These are phyloP conservation scores for Leccinum variicolor DNA, from an alignment of 768 basidiomycete species.

Conservation along the genomic window DNA sequence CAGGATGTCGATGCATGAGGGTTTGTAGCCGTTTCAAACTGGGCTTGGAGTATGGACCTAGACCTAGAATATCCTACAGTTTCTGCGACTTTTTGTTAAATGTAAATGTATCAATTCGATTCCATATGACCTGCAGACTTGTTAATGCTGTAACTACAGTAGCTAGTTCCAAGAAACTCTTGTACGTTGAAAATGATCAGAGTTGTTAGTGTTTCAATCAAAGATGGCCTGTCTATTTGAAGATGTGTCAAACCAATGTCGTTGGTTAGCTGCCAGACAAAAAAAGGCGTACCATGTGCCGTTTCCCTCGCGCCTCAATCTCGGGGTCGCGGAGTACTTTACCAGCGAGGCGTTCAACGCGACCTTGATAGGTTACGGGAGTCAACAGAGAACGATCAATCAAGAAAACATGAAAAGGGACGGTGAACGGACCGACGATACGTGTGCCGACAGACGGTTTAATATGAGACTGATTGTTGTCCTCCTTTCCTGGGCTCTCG, in stretches of 20 bases:
- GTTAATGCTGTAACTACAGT: background rate
- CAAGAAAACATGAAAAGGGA: background rate
- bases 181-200: background rate
- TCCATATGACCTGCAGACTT: background rate
- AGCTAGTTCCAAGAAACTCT: background rate
- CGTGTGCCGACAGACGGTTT: constrained; percentile 1
- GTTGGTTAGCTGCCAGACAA: too few relatives aligned
- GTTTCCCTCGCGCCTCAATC: constrained; percentile 17
- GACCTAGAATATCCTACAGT: background rate
- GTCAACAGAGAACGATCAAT: background rate
- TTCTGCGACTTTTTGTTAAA: background rate
- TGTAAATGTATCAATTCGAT: background rate
- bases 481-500: background rate
- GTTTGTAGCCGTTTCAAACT: background rate
- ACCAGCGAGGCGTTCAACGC: constrained; percentile 17
- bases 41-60: background rate
- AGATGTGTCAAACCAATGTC: background rate
- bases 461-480: background rate
- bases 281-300: constrained; percentile 10
- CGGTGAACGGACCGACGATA: constrained; percentile 7
- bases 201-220: background rate
- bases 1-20: constrained; percentile 18
- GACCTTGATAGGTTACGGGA: background rate
- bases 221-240: constrained; percentile 6
- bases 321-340: constrained; percentile 16